Percentiles rank a stretch among this genome's conserved stretches.
Conservation (phyloP, 2,329 filamentous ascomycete genomes). For the Hymenoscyphus albidus region DNA sequence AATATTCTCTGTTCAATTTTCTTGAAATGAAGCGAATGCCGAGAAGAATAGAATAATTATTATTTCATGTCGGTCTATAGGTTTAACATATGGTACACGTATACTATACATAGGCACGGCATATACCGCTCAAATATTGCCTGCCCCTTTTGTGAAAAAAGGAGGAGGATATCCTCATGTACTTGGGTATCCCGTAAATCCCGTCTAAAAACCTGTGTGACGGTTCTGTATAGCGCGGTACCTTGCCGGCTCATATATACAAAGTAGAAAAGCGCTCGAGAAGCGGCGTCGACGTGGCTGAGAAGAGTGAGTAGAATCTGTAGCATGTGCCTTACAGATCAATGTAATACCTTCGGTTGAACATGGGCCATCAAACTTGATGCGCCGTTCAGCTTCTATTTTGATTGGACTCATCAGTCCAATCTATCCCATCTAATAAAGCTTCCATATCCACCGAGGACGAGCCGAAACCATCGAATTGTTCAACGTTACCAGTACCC, state of each 20-base stretch:
- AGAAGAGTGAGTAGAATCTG: background rate
- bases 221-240: background rate
- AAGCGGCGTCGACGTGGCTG: background rate
- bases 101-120: background rate
- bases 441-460: background rate
- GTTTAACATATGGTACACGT: background rate
- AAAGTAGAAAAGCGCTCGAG: background rate
- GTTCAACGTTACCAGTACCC: background rate
- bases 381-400: background rate
- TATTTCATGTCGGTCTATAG: background rate
- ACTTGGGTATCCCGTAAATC: background rate
- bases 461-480: background rate
- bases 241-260: background rate
- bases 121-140: background rate
- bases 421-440: slow-evolving; percentile 1
- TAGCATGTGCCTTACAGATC: too few relatives aligned
- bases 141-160: background rate
- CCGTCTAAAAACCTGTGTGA: background rate
- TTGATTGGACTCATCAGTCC: background rate
- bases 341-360: background rate
- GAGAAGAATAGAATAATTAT: background rate
- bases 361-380: background rate
- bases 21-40: slow-evolving; percentile 10
- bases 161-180: background rate
- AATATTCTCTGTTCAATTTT: slow-evolving; percentile 27